Evolutionary conservation across 2,329 filamentous ascomycete genomes (phyloP).

Genomic region (Fusarium sublunatum): DNA sequence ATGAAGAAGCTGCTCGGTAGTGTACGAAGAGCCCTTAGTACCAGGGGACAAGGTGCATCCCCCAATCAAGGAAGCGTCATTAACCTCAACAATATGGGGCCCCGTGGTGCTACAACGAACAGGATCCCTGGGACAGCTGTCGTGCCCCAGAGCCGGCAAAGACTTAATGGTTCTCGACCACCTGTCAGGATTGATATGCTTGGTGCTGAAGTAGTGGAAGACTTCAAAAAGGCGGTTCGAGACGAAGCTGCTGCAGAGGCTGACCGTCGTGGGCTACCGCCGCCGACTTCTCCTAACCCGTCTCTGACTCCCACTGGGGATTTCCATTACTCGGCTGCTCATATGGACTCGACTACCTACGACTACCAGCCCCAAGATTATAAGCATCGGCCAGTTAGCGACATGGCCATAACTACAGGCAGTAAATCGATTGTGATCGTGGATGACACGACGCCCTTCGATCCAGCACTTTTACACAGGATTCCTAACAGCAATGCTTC

Average conservation of each 20-base stretch:
- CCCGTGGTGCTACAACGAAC: slow-evolving; percentile 66
- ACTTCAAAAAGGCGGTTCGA: slow-evolving; percentile 80
- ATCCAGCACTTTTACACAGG: slow-evolving; percentile 63
- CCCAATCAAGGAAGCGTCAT: slow-evolving; percentile 61
- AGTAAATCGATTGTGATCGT: slow-evolving; percentile 93
- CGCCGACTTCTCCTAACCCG: slow-evolving; percentile 39
- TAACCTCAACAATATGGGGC: slow-evolving; percentile 61
- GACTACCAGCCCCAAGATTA: slow-evolving; percentile 50
- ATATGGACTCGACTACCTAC: slow-evolving; percentile 55
- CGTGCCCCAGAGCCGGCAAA: slow-evolving; percentile 65
- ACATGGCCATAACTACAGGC: slow-evolving; percentile 75
- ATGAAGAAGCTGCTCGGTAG: slow-evolving; percentile 90
- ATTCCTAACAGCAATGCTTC: slow-evolving; percentile 59
- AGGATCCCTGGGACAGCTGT: slow-evolving; percentile 69
- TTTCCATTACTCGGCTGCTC: slow-evolving; percentile 57
- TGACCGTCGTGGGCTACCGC: slow-evolving; percentile 41
- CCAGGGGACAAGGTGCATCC: slow-evolving; percentile 58
- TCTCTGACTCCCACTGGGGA: slow-evolving; percentile 47
- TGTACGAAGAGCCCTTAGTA: slow-evolving; percentile 84
- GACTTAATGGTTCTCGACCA: slow-evolving; percentile 57
- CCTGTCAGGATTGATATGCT: slow-evolving; percentile 82
- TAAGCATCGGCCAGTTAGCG: slow-evolving; percentile 59
- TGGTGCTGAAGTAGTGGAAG: slow-evolving; percentile 80
- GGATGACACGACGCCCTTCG: slow-evolving; percentile 69
- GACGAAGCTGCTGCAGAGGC: slow-evolving; percentile 65